phyloP scores from a whole-genome alignment of 331 rosid species.

The Cydonia oblonga region DNA sequence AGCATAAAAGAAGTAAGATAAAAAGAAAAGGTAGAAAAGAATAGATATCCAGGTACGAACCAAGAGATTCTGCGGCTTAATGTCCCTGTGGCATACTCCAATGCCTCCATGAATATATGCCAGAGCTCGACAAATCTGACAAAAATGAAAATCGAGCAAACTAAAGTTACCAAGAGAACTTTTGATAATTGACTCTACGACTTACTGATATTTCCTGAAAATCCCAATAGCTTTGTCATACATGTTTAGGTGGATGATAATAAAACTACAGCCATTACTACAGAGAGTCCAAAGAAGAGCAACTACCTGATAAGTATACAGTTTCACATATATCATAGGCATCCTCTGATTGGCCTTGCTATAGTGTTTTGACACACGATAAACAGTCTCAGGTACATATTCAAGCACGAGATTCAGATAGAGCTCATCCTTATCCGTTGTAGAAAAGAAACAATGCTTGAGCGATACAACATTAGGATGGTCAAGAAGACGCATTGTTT shows the following conservation, averaged over 20 bases:
- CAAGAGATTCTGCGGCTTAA: constrained; percentile 55
- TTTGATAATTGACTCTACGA: background rate
- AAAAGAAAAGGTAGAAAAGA: background rate
- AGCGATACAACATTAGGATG: constrained; percentile 65
- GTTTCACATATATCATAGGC: constrained; percentile 68
- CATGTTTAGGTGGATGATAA: background rate
- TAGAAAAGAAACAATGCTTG: constrained; percentile 65
- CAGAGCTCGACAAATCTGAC: constrained; percentile 59
- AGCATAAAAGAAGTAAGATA: background rate
- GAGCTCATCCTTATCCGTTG: constrained; percentile 60
- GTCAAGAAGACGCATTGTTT: constrained; percentile 70
- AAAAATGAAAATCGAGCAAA: background rate
- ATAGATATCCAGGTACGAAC: constrained; percentile 19
- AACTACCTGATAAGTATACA: constrained; percentile 55
- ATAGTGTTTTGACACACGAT: constrained; percentile 55
- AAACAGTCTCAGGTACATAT: constrained; percentile 59
- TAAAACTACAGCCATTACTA: background rate
- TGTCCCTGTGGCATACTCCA: constrained; percentile 49
- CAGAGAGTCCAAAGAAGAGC: background rate
- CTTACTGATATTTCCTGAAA: background rate
- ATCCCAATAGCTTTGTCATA: background rate
- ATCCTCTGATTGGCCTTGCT: constrained; percentile 62
- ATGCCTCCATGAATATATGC: constrained; percentile 60
- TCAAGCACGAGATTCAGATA: constrained; percentile 67
- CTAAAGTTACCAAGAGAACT: background rate